Conservation (phyloP, 164 flowering plant species). For the Magnolia kwangsiensis region DNA sequence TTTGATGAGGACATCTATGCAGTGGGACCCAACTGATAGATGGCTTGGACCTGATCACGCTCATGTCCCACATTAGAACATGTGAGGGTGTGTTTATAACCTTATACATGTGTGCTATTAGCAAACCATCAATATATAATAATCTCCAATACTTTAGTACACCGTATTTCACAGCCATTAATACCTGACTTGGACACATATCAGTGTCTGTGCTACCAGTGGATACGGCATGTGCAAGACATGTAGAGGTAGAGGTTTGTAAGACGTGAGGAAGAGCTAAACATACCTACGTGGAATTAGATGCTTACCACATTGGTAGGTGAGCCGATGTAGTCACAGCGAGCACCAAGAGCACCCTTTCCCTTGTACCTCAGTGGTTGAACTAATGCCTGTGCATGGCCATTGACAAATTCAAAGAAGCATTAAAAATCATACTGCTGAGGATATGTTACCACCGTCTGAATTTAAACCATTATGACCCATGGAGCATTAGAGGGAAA, state of each 20-base stretch:
- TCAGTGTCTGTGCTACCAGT: too few species aligned
- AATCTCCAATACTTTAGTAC: too few species aligned
- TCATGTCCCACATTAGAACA: not conserved
- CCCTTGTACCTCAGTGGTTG: slow-evolving; percentile 55
- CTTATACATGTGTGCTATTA: not conserved
- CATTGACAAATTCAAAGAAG: not conserved
- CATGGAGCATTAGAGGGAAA: too few species aligned
- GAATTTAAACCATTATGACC: too few species aligned
- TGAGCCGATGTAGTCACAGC: slow-evolving; percentile 81
- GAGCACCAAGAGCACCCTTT: slow-evolving; percentile 66
- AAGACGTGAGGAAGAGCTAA: not conserved
- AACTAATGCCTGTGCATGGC: slow-evolving; percentile 28
- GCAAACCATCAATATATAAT: too few species aligned
- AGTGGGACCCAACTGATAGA: too few species aligned
- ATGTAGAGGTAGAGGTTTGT: too few species aligned
- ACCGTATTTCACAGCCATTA: not conserved
- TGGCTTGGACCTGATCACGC: not conserved
- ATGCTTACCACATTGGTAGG: slow-evolving; percentile 71
- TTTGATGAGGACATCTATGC: too few species aligned
- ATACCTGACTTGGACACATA: not conserved
- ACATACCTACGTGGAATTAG: not conserved
- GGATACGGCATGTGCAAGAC: too few species aligned
- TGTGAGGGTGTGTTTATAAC: not conserved
- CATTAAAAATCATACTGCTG: not conserved
- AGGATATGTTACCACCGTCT: too few species aligned